Percentiles rank a stretch among this genome's conserved stretches.
Conservation (phyloP, 441 rosid species). For the Erodium texanum region DNA sequence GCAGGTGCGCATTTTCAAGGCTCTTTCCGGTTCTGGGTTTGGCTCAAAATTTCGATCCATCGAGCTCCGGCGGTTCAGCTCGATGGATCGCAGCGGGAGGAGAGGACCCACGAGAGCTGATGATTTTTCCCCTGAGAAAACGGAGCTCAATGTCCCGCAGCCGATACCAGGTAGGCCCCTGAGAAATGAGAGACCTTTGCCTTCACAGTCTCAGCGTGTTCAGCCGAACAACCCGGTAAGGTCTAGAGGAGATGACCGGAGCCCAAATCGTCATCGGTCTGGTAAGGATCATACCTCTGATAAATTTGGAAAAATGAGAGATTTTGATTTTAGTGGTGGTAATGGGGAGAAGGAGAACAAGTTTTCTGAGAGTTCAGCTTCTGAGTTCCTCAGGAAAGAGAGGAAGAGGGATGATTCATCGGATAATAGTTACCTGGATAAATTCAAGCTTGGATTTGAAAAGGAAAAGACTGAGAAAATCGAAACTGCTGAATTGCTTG, state of each 20-base stretch:
- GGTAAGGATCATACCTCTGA: conserved; percentile 4
- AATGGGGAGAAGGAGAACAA: neutral
- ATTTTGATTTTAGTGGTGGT: neutral
- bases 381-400: conserved; percentile 11
- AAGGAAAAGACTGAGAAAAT: conserved; percentile 12
- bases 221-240: neutral
- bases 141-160: conserved; percentile 31
- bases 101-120: neutral
- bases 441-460: neutral
- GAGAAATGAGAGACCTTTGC: conserved; percentile 23
- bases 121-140: neutral
- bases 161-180: conserved; percentile 50
- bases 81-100: neutral
- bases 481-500: neutral
- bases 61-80: conserved; percentile 4
- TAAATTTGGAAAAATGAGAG: neutral
- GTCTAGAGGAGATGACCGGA: neutral
- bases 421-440: neutral
- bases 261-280: neutral
- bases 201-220: neutral
- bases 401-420: conserved; percentile 18
- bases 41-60: neutral
- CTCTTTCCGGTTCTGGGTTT: neutral
- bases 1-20: neutral
- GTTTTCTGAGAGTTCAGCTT: neutral